Evolutionary conservation across 257 asterid species (phyloP).

Genomic region (Craterostigma plantagineum): DNA sequence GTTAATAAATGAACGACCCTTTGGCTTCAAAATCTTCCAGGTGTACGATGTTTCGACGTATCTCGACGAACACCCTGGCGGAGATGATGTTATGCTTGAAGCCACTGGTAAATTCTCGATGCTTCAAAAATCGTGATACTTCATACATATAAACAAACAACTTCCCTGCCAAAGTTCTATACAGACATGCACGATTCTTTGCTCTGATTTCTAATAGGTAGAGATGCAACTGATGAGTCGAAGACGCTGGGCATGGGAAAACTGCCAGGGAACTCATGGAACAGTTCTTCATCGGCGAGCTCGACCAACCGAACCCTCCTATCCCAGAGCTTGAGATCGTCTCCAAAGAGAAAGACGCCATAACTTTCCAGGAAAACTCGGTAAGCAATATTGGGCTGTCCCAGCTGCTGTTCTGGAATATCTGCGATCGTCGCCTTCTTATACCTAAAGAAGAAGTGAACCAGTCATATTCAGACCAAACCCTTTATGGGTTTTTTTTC

Average conservation of each 20-base stretch:
- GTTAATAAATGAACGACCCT: no score
- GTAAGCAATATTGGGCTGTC: constrained; percentile 55
- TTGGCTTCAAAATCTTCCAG: constrained; percentile 16
- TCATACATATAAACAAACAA: no score
- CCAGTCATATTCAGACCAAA: no score
- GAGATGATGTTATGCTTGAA: constrained; percentile 59
- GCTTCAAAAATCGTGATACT: neutral
- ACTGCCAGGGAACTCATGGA: constrained; percentile 63
- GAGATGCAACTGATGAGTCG: constrained; percentile 88
- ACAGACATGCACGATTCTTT: neutral
- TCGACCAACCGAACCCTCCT: constrained; percentile 27
- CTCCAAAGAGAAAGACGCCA: constrained; percentile 17
- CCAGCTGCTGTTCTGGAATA: constrained; percentile 43
- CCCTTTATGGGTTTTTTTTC: no score
- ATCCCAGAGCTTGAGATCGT: constrained; percentile 43
- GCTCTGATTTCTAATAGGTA: constrained; percentile 24
- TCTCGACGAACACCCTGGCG: constrained; percentile 95
- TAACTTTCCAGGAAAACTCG: constrained; percentile 15
- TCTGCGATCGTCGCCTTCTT: constrained; percentile 36
- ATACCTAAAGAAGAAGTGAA: constrained; percentile 40
- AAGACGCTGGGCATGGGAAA: constrained; percentile 94
- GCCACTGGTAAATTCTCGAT: constrained; percentile 35
- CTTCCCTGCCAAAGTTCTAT: neutral
- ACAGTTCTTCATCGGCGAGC: constrained; percentile 73
- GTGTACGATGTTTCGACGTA: constrained; percentile 78